Conservation (phyloP, 2,329 filamentous ascomycete genomes). For the Cordyceps sp. region DNA sequence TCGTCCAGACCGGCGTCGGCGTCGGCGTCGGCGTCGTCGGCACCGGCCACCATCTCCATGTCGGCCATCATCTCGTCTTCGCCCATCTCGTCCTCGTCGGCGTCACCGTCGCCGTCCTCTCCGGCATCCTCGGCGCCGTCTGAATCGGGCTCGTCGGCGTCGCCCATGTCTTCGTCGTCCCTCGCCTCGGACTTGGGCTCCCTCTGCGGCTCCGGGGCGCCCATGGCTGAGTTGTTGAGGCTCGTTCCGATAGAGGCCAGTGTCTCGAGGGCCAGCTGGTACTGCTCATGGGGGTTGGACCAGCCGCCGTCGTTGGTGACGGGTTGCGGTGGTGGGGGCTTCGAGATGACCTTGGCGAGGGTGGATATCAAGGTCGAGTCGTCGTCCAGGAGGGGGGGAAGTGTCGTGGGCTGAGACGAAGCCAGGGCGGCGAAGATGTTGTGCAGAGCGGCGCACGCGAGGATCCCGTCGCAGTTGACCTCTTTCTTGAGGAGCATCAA, state of each 20-base stretch:
- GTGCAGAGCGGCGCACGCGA: slow-evolving; percentile 45
- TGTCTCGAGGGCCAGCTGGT: slow-evolving; percentile 42
- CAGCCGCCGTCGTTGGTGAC: slow-evolving; percentile 16
- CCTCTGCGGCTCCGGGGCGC: slow-evolving; percentile 10
- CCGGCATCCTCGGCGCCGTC: slow-evolving; percentile 21
- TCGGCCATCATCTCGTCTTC: slow-evolving; percentile 43
- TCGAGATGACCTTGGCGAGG: slow-evolving; percentile 15
- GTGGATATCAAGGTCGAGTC: slow-evolving; percentile 19
- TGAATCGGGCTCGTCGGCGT: slow-evolving; percentile 18
- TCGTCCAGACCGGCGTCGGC: slow-evolving; percentile 26
- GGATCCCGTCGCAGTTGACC: slow-evolving; percentile 30
- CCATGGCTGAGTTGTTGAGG: slow-evolving; percentile 30
- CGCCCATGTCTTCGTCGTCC: slow-evolving; percentile 21
- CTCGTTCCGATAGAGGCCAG: slow-evolving; percentile 47
- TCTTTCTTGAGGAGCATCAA: slow-evolving; percentile 30
- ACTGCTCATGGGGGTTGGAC: slow-evolving; percentile 25
- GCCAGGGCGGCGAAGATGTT: slow-evolving; percentile 36
- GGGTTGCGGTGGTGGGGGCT: slow-evolving; percentile 10
- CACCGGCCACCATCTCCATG: slow-evolving; percentile 46
- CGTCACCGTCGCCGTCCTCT: slow-evolving; percentile 16
- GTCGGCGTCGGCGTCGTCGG: slow-evolving; percentile 17
- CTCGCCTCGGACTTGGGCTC: slow-evolving; percentile 20
- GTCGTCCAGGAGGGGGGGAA: slow-evolving; percentile 10
- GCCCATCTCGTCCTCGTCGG: slow-evolving; percentile 35
- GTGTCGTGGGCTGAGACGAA: slow-evolving; percentile 6